Base-by-base conservation (phyloP, 306 rosid genomes). In the Cicer cuneatum region DNA sequence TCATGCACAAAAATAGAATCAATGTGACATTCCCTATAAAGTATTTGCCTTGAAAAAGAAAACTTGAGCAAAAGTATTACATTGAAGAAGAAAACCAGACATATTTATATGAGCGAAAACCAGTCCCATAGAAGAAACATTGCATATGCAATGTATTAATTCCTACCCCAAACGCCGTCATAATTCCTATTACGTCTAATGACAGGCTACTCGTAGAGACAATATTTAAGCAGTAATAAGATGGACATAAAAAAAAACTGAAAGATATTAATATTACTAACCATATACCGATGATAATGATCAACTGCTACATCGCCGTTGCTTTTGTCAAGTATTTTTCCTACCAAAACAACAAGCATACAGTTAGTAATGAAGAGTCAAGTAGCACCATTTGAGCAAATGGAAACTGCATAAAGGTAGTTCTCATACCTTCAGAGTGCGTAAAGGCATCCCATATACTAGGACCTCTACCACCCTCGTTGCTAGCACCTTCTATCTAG, bases 401-500 rank as follows among this genome's bases (percentile, higher is more conserved):
- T 24, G 14, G 48, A 74, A 66, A 45, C 15, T 58, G 65, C 35
- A 29, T 29, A 80, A 66, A 62, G 43, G 37, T 9, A 68, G 71
- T 65, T 74, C 5, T 8, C 15, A 53, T 76, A 91, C 98, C 97
- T 60, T 85, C 74, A 11, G 73, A 76, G 78, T 91, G 93, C 64
- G 97, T 24, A 85, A 93, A 93, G 52, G 89, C 92, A 85, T 93
- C 96, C 97, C 97, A 91, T 71, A 91, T 91, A 66, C 97, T 73
- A 54, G 96, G 86, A 75, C 97, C 97, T 84, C 90, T 85, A 45
- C 92, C 90, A 62, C 94, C 98, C 79, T 81, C 89, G 2, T 88
- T 77, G 79, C 84, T 75, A 77, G 86, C 98, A 71, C 98, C 98
- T 87, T 93, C 96, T 69, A 93, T 87, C 98, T 91, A 80, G 18